These are phyloP conservation scores for Globisporangium camurandrum DNA, from an alignment of 352 stramenopile species.

Conservation along the genomic window DNA sequence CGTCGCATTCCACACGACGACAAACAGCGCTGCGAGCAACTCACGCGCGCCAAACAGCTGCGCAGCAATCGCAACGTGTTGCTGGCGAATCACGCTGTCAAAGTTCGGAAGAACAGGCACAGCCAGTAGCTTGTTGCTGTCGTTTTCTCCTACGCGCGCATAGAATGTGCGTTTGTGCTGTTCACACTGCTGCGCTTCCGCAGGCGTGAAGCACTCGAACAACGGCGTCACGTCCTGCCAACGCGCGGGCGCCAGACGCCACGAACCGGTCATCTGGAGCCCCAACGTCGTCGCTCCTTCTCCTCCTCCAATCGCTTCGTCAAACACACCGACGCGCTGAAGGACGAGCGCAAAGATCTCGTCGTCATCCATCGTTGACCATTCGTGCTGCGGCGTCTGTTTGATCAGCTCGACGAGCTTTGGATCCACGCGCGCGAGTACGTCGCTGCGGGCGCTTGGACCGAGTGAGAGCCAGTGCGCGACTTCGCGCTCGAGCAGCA, in stretches of 20 bases:
- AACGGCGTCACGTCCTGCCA: constrained; percentile 53
- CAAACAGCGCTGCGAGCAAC: constrained; percentile 30
- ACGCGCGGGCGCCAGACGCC: constrained; percentile 43
- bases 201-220: constrained; percentile 74
- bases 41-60: constrained; percentile 46
- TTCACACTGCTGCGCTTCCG: constrained; percentile 63
- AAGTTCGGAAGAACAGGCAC: constrained; percentile 26
- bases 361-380: constrained; percentile 60
- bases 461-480: constrained; percentile 73
- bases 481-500: constrained; percentile 59
- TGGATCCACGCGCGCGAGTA: constrained; percentile 53
- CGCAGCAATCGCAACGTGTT: constrained; percentile 26
- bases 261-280: constrained; percentile 65
- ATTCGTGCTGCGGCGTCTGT: constrained; percentile 37
- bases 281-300: constrained; percentile 31
- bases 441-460: constrained; percentile 59
- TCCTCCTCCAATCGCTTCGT: constrained; percentile 23
- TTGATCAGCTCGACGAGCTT: constrained; percentile 77
- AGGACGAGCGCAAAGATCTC: constrained; percentile 69
- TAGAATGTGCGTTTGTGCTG: constrained; percentile 68
- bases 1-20: constrained; percentile 37
- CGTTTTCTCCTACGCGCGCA: too few relatives aligned
- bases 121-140: constrained; percentile 6
- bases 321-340: constrained; percentile 49
- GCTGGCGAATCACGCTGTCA: constrained; percentile 11